Base-by-base conservation (phyloP, 2,329 filamentous ascomycete genomes). In the Talaromyces sp. region DNA sequence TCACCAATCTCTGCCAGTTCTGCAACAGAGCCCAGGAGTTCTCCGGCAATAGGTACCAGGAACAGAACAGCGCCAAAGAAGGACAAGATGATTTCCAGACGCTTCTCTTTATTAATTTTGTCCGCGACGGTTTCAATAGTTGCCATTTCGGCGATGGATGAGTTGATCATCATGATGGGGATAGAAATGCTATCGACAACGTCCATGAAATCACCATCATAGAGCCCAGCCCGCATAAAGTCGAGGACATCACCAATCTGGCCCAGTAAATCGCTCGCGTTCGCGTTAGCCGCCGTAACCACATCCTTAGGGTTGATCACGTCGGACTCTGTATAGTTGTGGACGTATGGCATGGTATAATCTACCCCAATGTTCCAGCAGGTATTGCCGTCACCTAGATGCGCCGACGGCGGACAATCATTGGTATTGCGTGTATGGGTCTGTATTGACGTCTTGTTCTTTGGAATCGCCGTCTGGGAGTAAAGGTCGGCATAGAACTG, bases 131-230 rank as follows among this genome's bases (percentile, higher is more conserved):
- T 11, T 57, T 57, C 55, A 32, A 57, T 57, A 2, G 55, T 57
- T 30, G 2, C 55, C 55, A 57, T 57, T 57, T 57, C 2, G 44
- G 55, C 19, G 11, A 57, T 32, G 19, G 55, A 57, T 1, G 55
- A 57, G 55, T 57, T 57, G 36, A 57, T 57, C 55, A 57, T 57
- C 55, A 57, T 57, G 8, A 57, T 57, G 39, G 55, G 55, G 55
- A 57, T 57, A 13, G 39, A 22, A 10, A 57, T 57, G 39, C 33
- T 57, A 32, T 57, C 55, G 39, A 57, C 55, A 57, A 57, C 10
- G 55, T 57, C 55, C 7, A 30, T 47, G 17, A 47, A 47, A n/a
- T 47, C 42, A n/a, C 42, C 42, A 4, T 47, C 13, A n/a, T n/a
- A 47, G 15, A 47, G 17, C 17, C 17, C 19, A 22, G 1, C 17